Base-by-base conservation (phyloP, 2,329 filamentous ascomycete species). In the Incumbomyces delicatus region DNA sequence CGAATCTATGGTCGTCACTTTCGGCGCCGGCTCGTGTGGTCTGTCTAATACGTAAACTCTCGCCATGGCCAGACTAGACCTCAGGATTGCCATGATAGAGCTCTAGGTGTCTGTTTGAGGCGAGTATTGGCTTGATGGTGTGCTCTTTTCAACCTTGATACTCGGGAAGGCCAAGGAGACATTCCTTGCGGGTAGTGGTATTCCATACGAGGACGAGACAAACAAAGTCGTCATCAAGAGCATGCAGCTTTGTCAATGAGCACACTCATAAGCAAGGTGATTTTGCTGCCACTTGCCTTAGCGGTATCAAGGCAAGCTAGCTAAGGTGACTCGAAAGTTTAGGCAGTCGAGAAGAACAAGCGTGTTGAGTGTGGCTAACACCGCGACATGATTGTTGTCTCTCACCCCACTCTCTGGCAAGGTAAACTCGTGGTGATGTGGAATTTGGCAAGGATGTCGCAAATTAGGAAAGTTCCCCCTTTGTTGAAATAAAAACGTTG, bases 81-180 rank as follows among this genome's bases (percentile, higher is more conserved):
- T 95, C 60, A 88, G 87, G 74, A 94, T 95, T 18, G 86, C 87
- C 62, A 85, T 95, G 62, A 77, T 95, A 58, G 88, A 95, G 71
- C 86, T 88, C 35, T 83, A 83, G 40, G 88, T 95, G 38, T 83
- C 86, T 43, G 89, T 88, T 44, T 70, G 77, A 68, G 88, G 88
- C 54, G 88, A 88, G 59, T 88, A 87, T 51, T 95, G 88, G 88
- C 80, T 95, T 38, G 89, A 89, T 48, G 88, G 88, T 14, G 89
- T 95, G 72, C 84, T 95, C 48, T 95, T 95, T 78, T 86, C 81
- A 51, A 88, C 88, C 61, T 95, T 95, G 88, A 77, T 95, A 41
- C 88, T 95, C 82, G 84, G 88, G 60, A 94, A 92, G 74, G 87
- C 89, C 11, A 88, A 88, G 44, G 85, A 95, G 61, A 77, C 77